Evolutionary conservation across 352 stramenopile species (phyloP).

Genomic region (Pythium aquatile): DNA sequence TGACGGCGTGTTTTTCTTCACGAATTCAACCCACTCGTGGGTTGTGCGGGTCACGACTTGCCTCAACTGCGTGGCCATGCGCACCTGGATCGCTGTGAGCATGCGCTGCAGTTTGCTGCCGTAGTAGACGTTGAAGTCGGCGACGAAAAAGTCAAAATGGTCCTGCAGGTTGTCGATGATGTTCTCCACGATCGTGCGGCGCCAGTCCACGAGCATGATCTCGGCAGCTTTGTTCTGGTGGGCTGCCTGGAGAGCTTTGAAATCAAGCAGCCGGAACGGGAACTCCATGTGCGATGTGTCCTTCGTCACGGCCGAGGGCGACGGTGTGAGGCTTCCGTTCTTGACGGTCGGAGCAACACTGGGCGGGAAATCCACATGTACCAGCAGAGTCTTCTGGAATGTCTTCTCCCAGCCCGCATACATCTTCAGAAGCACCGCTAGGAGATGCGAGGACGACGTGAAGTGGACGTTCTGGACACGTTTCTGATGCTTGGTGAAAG

Average conservation of each 20-base stretch:
- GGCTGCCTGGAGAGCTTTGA: slow-evolving; percentile 71
- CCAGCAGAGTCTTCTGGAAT: slow-evolving; percentile 73
- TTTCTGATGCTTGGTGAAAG: slow-evolving; percentile 60
- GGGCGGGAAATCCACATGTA: slow-evolving; percentile 55
- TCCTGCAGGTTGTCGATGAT: slow-evolving; percentile 94
- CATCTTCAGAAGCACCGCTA: slow-evolving; percentile 84
- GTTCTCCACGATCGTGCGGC: slow-evolving; percentile 88
- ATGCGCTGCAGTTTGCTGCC: slow-evolving; percentile 64
- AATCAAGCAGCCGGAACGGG: slow-evolving; percentile 84
- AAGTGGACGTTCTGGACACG: slow-evolving; percentile 47
- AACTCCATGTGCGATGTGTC: slow-evolving; percentile 53
- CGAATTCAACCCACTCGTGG: slow-evolving; percentile 60
- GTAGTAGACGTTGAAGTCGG: slow-evolving; percentile 60
- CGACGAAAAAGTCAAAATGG: slow-evolving; percentile 92
- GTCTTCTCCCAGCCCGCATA: slow-evolving; percentile 90
- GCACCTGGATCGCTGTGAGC: slow-evolving; percentile 82
- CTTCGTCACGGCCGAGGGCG: slow-evolving; percentile 14
- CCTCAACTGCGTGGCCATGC: slow-evolving; percentile 84
- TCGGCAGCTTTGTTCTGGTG: slow-evolving; percentile 77
- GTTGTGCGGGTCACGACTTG: slow-evolving; percentile 60
- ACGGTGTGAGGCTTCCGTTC: slow-evolving; percentile 6
- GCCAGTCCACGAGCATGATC: slow-evolving; percentile 86
- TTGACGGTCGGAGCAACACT: slow-evolving; percentile 4
- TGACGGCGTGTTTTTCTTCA: slow-evolving; percentile 29
- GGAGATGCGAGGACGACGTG: slow-evolving; percentile 58